Evolutionary conservation across 1,284 basidiomycete genomes (phyloP), one percentile per base, ranked within the genome.

Genomic region (Ganoderma leucocontextum): DNA sequence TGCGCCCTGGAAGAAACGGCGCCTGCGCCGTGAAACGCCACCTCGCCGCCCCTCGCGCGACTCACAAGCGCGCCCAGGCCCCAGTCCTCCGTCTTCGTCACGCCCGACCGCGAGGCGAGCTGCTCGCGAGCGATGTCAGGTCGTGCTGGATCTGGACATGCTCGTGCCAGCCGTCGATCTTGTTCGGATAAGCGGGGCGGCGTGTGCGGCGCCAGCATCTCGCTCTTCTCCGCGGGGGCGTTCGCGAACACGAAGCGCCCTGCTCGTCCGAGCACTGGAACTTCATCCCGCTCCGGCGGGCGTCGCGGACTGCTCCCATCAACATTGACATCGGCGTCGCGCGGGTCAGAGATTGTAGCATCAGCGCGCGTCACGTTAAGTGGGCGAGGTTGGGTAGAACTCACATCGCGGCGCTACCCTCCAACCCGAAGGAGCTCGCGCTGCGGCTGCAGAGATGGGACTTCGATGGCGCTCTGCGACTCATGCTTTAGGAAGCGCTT

Each of bases 11-110:
- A 73, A 17, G n/a, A 72, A 33, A 2, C 68, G 58, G 7, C 66
- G 33, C 15, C 64, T 65, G 35, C 1, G 58, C 70, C 49, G 64
- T 49, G 59, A 78, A 78, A 70, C 19, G 58, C 47, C 15, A 75
- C 41, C 19, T 69, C 67, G 29, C 67, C 67, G 5, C 60, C 62
- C 13, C 63, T 69, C 2, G 64, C 70, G 1, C 64, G 57, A 29
- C 64, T 57, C 1, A 65, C n/a, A 61, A 74, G 75, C 19, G 75
- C 74, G 19, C 74, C 76, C 15, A 77, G 65, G 3, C 72, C 72
- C 75, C 75, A 78, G 47, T 75, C 72, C 13, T 66, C 62, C 17
- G 75, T 77, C 70, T 77, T 77, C 35, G 73, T 66, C 4, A 60
- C 57, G 17, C 75, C 77, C 1, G 65, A 64, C 25, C 60, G 64